Evolutionary conservation across 202 grass and related monocot species (phyloP).

Genomic region (Miscanthus sacchariflorus): DNA sequence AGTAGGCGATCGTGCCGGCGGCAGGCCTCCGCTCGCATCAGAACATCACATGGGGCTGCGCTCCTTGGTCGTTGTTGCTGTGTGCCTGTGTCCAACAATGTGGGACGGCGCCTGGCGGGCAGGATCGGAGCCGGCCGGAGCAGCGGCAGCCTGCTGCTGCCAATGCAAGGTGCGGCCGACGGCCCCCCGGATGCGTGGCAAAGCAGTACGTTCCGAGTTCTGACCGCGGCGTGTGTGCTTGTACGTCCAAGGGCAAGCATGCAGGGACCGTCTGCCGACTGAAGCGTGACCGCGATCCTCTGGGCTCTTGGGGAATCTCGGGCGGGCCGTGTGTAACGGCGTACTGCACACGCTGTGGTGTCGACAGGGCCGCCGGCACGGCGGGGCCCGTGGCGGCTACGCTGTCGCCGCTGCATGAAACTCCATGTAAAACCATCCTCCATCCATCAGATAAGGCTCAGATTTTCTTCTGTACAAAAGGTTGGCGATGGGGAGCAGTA

Average conservation of each 20-base stretch:
- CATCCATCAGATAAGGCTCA: not conserved
- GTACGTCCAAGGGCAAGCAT: slow-evolving; percentile 10
- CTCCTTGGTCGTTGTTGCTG: not conserved
- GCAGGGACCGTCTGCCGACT: slow-evolving; percentile 34
- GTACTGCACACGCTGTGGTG: slow-evolving; percentile 6
- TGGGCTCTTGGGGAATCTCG: not conserved
- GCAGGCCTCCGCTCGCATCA: too few relatives aligned
- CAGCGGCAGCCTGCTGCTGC: not conserved
- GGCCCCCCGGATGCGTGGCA: slow-evolving; percentile 6
- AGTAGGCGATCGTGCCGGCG: too few relatives aligned
- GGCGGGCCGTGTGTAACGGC: not conserved
- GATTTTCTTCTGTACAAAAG: not conserved
- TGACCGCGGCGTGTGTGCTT: not conserved
- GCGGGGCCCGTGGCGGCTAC: slow-evolving; percentile 37
- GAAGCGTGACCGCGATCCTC: not conserved
- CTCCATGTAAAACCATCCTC: not conserved
- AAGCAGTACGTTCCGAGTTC: not conserved
- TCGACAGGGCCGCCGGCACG: slow-evolving; percentile 45
- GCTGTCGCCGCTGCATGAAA: slow-evolving; percentile 37
- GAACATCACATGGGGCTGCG: slow-evolving; percentile 36
- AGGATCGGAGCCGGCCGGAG: not conserved
- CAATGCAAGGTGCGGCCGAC: not conserved
- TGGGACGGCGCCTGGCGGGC: slow-evolving; percentile 5
- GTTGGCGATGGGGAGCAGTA: not conserved
- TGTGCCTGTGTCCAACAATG: slow-evolving; percentile 15